Conservation (phyloP, 441 rosid species). For the Aquilaria agallochum region DNA sequence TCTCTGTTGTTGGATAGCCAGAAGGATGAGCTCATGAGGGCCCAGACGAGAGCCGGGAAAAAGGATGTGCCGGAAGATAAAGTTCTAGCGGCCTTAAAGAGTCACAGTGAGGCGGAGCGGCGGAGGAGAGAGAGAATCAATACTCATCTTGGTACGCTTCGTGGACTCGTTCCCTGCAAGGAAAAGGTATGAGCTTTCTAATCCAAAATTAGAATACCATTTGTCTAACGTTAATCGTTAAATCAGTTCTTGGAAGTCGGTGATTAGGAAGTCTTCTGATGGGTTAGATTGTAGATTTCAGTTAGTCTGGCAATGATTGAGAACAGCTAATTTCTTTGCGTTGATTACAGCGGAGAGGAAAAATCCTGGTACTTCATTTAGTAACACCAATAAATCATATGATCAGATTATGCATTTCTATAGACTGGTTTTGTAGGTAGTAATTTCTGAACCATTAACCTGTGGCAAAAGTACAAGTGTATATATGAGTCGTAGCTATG, state of each 20-base stretch:
- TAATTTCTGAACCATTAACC: too few species aligned
- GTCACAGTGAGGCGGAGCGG: conserved; percentile 80
- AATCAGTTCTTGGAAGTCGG: background rate
- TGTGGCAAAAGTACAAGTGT: too few species aligned
- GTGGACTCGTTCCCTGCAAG: conserved; percentile 49
- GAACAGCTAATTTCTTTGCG: too few species aligned
- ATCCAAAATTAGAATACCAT: conserved; percentile 2
- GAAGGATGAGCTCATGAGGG: conserved; percentile 50
- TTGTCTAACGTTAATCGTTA: conserved; percentile 1
- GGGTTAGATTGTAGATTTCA: too few species aligned
- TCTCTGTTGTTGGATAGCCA: conserved; percentile 47
- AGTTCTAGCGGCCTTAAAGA: conserved; percentile 58
- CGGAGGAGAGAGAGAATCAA: conserved; percentile 79
- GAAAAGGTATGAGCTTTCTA: conserved; percentile 38
- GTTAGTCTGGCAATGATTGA: too few species aligned
- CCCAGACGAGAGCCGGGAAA: conserved; percentile 36
- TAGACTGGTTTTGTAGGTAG: too few species aligned
- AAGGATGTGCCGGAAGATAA: conserved; percentile 46
- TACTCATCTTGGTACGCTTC: conserved; percentile 62
- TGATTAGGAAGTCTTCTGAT: background rate
- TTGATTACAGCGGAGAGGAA: too few species aligned
- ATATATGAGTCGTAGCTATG: too few species aligned
- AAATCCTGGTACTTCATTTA: too few species aligned
- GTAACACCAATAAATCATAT: too few species aligned
- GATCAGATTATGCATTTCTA: too few species aligned